A percentile compares a stretch with the other conserved stretches of the same genome.
These are phyloP conservation scores for Linnemannia hyalina DNA, from an alignment of 192 early-diverging fungal species.

Conservation along the genomic window DNA sequence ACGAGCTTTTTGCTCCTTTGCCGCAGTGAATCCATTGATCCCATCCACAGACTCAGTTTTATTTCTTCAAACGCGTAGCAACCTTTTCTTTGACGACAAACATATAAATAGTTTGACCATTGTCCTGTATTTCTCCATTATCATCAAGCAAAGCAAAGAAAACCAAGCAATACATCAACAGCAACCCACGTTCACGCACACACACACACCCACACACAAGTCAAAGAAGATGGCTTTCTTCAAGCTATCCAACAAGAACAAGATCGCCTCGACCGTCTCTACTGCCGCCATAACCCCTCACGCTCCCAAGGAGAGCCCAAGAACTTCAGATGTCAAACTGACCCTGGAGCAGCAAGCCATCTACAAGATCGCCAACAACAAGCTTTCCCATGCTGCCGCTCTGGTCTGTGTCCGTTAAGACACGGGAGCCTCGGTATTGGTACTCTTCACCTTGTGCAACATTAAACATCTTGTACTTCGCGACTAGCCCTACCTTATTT, in stretches of 20 bases:
- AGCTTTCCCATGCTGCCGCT: neutral
- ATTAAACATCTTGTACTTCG: neutral
- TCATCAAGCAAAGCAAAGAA: neutral
- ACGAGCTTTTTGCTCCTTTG: too few relatives aligned
- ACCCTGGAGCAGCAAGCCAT: neutral
- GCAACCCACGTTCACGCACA: neutral
- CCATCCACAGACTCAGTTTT: too few relatives aligned
- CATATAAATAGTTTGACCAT: too few relatives aligned
- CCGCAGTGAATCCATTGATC: too few relatives aligned
- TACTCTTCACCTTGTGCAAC: neutral
- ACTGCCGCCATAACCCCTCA: neutral
- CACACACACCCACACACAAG: neutral
- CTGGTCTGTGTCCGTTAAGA: neutral
- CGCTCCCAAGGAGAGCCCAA: neutral
- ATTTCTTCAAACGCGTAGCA: too few relatives aligned
- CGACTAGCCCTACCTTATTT: too few relatives aligned
- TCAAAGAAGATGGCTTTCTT: conserved; percentile 6
- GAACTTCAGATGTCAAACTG: neutral
- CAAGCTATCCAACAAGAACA: conserved; percentile 28
- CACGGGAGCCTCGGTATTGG: neutral
- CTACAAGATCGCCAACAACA: neutral
- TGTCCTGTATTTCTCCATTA: neutral
- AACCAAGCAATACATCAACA: neutral
- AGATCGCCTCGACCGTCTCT: conserved; percentile 7
- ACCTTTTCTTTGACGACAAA: neutral